Evolutionary conservation across 192 early-diverging fungal species (phyloP).

Genomic region (Phlyctochytrium arcticum): DNA sequence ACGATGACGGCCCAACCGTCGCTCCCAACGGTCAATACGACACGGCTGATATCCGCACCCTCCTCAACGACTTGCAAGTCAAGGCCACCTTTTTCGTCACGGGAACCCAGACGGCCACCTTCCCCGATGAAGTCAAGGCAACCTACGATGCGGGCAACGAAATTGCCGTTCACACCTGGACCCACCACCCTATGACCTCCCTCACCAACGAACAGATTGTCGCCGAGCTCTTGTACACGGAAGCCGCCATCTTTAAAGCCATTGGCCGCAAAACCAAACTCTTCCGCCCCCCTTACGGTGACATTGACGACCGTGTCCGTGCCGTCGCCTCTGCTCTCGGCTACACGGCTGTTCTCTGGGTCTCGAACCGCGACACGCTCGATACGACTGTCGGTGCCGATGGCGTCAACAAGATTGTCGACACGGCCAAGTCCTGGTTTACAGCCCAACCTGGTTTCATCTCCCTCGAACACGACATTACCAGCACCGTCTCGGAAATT

Average conservation of each 20-base stretch:
- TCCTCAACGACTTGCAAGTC: neutral
- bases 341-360: conserved; percentile 37
- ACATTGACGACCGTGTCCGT: conserved; percentile 70
- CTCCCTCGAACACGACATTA: conserved; percentile 40
- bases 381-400: conserved; percentile 17
- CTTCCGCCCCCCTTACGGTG: conserved; percentile 68
- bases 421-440: conserved; percentile 11
- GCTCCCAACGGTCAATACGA: neutral
- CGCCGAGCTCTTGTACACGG: conserved; percentile 67
- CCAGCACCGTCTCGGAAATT: neutral
- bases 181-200: conserved; percentile 54
- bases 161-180: conserved; percentile 49
- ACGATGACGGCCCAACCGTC: conserved; percentile 26
- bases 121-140: conserved; percentile 23
- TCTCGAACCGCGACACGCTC: conserved; percentile 15
- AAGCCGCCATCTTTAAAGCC: conserved; percentile 35
- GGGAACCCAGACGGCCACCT: conserved; percentile 12
- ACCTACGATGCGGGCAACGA: conserved; percentile 31
- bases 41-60: neutral
- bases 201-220: conserved; percentile 64
- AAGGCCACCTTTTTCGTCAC: conserved; percentile 34
- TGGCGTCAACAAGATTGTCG: conserved; percentile 10
- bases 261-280: conserved; percentile 42
- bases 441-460: conserved; percentile 30
- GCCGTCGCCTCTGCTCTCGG: conserved; percentile 57